These are phyloP conservation scores for Gonapodya prolifera DNA, from an alignment of 192 early-diverging fungal genomes.

Conservation along the genomic window DNA sequence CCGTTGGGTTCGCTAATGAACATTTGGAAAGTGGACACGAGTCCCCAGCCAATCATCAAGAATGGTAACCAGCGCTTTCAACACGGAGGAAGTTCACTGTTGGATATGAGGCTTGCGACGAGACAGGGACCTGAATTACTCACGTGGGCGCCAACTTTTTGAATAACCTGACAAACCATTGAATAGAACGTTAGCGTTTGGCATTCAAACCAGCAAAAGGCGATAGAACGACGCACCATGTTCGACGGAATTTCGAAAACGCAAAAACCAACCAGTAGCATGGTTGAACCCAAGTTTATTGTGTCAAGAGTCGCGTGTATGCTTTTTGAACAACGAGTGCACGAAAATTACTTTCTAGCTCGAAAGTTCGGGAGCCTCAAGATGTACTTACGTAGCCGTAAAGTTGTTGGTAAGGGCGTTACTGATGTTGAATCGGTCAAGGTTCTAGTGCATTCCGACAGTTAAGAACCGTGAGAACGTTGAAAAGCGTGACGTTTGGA, in stretches of 20 bases:
- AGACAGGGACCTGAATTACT: no score
- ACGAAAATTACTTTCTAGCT: no score
- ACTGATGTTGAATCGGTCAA: conserved; percentile 18
- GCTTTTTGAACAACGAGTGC: no score
- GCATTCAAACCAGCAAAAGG: background rate
- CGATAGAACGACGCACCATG: conserved; percentile 8
- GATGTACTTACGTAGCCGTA: conserved; percentile 23
- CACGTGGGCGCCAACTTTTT: conserved; percentile 29
- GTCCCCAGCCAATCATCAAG: conserved; percentile 19
- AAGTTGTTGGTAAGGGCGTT: conserved; percentile 35
- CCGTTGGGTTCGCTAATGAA: conserved; percentile 18
- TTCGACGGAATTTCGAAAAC: conserved; percentile 35
- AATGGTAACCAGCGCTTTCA: conserved; percentile 32
- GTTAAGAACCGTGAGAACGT: background rate
- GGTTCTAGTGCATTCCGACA: background rate
- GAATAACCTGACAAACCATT: conserved; percentile 19
- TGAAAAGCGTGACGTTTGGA: background rate
- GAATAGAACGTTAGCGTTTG: background rate
- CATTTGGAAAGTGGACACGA: conserved; percentile 18
- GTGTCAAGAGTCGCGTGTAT: conserved; percentile 15
- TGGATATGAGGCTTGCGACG: no score
- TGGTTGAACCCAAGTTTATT: conserved; percentile 23
- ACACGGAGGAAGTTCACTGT: no score
- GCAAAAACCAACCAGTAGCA: conserved; percentile 31
- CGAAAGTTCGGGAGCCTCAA: no score